Percentiles rank a stretch among this genome's conserved stretches.
phyloP scores from a whole-genome alignment of 2,329 filamentous ascomycete species.

The Aspergillus jensenii region DNA sequence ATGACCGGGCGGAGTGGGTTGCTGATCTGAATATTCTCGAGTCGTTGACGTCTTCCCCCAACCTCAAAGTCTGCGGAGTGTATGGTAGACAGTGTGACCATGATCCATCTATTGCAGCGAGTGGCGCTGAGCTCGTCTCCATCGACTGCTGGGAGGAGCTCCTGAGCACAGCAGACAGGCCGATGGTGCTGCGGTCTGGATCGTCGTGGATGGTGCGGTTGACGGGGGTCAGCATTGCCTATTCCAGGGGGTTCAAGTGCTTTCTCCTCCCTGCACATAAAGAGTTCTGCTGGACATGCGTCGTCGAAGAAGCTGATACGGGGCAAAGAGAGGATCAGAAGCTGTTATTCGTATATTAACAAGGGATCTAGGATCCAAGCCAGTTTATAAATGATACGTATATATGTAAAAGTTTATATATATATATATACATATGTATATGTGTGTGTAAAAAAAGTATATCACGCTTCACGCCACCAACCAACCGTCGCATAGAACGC shows the following conservation, averaged over 20 bases:
- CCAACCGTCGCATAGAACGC: no score
- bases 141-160: constrained; percentile 4
- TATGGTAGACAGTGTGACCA: neutral
- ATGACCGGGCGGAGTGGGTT: neutral
- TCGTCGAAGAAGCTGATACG: neutral
- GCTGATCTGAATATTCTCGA: neutral
- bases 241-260: neutral
- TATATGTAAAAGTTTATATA: no score
- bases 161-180: neutral
- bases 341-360: neutral
- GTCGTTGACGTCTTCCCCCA: neutral
- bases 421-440: no score
- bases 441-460: no score
- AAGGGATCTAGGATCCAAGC: no score
- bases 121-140: neutral
- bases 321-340: neutral
- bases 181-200: neutral
- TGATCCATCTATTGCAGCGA: neutral
- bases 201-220: neutral
- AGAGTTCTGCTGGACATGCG: neutral
- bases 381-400: no score
- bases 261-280: neutral
- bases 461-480: no score
- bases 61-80: neutral
- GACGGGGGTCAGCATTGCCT: neutral